Conservation (phyloP, 2,329 filamentous ascomycete species). For the Chaetomiaceae sp. region DNA sequence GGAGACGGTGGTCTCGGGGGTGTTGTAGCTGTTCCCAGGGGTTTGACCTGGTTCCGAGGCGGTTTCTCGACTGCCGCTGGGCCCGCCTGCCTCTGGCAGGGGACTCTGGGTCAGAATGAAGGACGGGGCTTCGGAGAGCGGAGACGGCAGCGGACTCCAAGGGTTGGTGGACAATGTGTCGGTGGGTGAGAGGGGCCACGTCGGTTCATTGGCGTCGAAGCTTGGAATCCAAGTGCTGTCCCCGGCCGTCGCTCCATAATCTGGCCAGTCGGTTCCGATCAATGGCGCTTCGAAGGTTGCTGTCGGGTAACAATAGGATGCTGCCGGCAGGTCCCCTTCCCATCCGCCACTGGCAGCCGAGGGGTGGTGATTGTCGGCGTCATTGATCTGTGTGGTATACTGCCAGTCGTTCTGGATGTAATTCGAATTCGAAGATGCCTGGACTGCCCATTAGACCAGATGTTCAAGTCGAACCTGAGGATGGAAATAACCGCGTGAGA, state of each 20-base stretch:
- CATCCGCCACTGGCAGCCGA: not conserved
- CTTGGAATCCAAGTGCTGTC: not conserved
- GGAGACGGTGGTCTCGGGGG: not conserved
- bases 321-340: not conserved
- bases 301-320: not conserved
- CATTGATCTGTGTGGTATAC: not conserved
- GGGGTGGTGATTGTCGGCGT: not conserved
- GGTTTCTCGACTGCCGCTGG: too few relatives aligned
- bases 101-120: not conserved
- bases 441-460: not conserved
- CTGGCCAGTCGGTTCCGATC: not conserved
- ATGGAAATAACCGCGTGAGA: too few relatives aligned
- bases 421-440: not conserved
- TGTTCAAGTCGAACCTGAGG: not conserved
- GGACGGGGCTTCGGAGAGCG: constrained; percentile 11
- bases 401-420: not conserved
- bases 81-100: not conserved
- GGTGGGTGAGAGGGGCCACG: constrained; percentile 2
- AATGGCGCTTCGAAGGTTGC: not conserved
- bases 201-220: not conserved
- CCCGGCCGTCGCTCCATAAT: not conserved
- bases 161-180: not conserved
- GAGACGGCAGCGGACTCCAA: constrained; percentile 15
- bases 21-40: not conserved
- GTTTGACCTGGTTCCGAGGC: not conserved